Evolutionary conservation across 306 rosid genomes (phyloP).

Genomic region (Dalbergia cultrata): DNA sequence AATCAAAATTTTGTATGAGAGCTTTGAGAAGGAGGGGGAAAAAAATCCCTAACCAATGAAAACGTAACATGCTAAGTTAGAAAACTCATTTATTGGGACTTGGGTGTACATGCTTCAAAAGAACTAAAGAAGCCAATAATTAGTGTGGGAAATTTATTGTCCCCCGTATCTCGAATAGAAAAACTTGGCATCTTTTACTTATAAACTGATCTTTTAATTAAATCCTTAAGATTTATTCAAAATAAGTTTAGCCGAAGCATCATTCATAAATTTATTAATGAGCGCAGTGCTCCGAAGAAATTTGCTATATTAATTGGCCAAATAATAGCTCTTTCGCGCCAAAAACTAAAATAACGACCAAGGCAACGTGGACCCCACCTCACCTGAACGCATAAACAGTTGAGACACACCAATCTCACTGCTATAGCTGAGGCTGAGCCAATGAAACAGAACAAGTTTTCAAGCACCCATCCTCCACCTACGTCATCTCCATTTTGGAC

Average conservation of each 20-base stretch:
- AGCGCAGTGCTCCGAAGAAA: background rate
- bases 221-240: too few species aligned
- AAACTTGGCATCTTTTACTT: background rate
- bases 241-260: background rate
- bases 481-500: background rate
- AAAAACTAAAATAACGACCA: constrained; percentile 42
- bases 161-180: background rate
- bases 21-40: too few species aligned
- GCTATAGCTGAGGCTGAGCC: background rate
- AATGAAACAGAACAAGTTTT: background rate
- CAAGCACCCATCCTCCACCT: background rate
- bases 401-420: constrained; percentile 11
- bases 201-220: background rate
- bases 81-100: too few species aligned
- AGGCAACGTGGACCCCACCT: constrained; percentile 34
- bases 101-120: background rate
- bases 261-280: background rate
- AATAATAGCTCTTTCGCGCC: constrained; percentile 43
- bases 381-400: constrained; percentile 4
- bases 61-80: too few species aligned
- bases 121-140: background rate
- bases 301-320: background rate
- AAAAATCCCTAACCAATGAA: too few species aligned
- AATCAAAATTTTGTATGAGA: too few species aligned
- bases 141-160: constrained; percentile 10